phyloP scores from a whole-genome alignment of 2,329 filamentous ascomycete species.

The Fusarium pseudograminearum region DNA sequence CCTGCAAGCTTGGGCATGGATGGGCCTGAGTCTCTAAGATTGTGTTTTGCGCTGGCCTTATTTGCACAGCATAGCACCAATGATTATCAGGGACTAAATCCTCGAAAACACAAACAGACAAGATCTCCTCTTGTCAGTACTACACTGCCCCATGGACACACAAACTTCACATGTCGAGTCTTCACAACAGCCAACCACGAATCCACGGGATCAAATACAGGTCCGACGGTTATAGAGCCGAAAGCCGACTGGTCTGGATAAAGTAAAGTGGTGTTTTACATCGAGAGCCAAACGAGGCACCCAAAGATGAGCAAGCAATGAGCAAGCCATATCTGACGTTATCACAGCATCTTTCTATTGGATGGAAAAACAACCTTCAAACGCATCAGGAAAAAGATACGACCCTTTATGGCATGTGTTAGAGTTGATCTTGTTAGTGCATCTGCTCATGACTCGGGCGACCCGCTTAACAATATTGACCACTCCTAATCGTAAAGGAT shows the following conservation, averaged over 20 bases:
- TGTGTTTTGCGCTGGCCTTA: not conserved
- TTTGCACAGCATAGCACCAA: not conserved
- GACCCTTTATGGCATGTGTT: constrained; percentile 26
- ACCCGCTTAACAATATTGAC: constrained; percentile 34
- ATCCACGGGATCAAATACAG: constrained; percentile 22
- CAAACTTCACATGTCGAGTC: constrained; percentile 26
- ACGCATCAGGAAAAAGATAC: constrained; percentile 33
- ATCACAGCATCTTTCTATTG: constrained; percentile 24
- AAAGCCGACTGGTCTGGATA: constrained; percentile 38
- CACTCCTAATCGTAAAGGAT: not conserved
- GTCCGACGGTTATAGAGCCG: constrained; percentile 21
- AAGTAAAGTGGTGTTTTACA: constrained; percentile 13
- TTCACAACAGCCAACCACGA: not conserved
- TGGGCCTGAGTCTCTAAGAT: not conserved
- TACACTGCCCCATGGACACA: not conserved
- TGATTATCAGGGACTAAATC: not conserved
- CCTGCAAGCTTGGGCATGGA: not conserved
- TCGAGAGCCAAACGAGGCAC: constrained; percentile 15
- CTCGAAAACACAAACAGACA: not conserved
- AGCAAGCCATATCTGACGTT: constrained; percentile 28
- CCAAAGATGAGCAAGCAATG: constrained; percentile 24
- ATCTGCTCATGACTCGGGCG: constrained; percentile 35
- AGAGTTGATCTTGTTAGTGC: constrained; percentile 37
- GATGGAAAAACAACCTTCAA: constrained; percentile 32
- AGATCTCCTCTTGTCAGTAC: not conserved